phyloP scores from a whole-genome alignment of 441 rosid genomes.

The Populus trichocarpa region DNA sequence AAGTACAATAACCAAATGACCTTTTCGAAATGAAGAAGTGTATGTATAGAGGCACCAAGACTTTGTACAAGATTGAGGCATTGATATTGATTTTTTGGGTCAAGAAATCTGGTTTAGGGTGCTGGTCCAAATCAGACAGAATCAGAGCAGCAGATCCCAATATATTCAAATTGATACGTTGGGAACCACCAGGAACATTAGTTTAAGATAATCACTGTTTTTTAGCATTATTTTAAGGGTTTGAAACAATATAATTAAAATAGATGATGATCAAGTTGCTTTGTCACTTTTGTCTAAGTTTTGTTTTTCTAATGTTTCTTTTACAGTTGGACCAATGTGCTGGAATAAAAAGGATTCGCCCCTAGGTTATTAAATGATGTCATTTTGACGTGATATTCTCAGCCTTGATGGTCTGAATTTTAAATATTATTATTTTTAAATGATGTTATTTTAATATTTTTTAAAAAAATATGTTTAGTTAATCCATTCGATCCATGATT shows the following conservation, averaged over 20 bases:
- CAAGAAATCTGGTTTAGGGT: conserved; percentile 17
- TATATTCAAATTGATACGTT: conserved; percentile 20
- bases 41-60: background rate
- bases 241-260: background rate
- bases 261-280: background rate
- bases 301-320: background rate
- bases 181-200: background rate
- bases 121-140: conserved; percentile 31
- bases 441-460: too few relatives aligned
- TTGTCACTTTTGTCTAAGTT: conserved; percentile 1
- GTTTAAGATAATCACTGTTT: background rate
- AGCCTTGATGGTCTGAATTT: too few relatives aligned
- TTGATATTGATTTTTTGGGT: background rate
- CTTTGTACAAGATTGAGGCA: background rate
- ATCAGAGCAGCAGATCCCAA: conserved; percentile 35
- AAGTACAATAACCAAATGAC: background rate
- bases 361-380: too few relatives aligned
- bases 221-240: background rate
- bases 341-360: background rate
- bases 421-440: too few relatives aligned
- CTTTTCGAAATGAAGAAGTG: background rate
- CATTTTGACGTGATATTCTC: too few relatives aligned
- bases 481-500: rapidly evolving
- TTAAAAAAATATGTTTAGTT: too few relatives aligned
- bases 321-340: conserved; percentile 6